Conservation (phyloP, 2,329 filamentous ascomycete genomes). For the Penicillium sp. region DNA sequence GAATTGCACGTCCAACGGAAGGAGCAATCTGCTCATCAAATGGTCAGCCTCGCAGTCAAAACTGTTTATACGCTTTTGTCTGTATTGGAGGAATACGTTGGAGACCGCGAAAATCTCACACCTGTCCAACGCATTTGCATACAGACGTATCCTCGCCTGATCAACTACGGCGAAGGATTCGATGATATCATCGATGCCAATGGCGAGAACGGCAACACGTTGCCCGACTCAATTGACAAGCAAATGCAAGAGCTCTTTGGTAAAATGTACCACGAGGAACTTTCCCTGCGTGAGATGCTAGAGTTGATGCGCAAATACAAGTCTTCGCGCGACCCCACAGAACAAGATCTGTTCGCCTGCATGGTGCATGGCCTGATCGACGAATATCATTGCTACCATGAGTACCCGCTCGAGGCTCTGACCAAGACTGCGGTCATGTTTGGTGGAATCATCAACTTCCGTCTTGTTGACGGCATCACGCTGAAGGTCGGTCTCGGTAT, state of each 20-base stretch:
- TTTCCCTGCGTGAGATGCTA: slow-evolving; percentile 81
- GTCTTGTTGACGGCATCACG: slow-evolving; percentile 83
- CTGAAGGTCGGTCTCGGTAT: slow-evolving; percentile 93
- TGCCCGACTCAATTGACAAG: slow-evolving; percentile 74
- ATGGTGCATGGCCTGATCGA: slow-evolving; percentile 99
- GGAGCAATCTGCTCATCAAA: slow-evolving; percentile 63
- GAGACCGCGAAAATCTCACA: slow-evolving; percentile 67
- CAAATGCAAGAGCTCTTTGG: slow-evolving; percentile 99
- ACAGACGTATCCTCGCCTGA: slow-evolving; percentile 85
- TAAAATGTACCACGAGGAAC: slow-evolving; percentile 92
- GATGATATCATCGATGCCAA: slow-evolving; percentile 89
- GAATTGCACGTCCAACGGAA: slow-evolving; percentile 72
- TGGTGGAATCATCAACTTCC: slow-evolving; percentile 92
- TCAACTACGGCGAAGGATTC: slow-evolving; percentile 92
- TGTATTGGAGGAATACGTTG: slow-evolving; percentile 68
- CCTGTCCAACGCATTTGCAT: slow-evolving; percentile 83
- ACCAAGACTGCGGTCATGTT: slow-evolving; percentile 96
- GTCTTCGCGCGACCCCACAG: slow-evolving; percentile 73
- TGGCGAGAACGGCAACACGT: slow-evolving; percentile 73
- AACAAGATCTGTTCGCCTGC: slow-evolving; percentile 94
- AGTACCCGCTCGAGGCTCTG: slow-evolving; percentile 93
- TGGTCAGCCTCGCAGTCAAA: slow-evolving; percentile 75
- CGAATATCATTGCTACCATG: slow-evolving; percentile 91
- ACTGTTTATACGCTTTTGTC: slow-evolving; percentile 78
- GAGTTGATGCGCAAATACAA: slow-evolving; percentile 84